phyloP scores from a whole-genome alignment of 345 rosid species.

The Melastoma malabathricum region DNA sequence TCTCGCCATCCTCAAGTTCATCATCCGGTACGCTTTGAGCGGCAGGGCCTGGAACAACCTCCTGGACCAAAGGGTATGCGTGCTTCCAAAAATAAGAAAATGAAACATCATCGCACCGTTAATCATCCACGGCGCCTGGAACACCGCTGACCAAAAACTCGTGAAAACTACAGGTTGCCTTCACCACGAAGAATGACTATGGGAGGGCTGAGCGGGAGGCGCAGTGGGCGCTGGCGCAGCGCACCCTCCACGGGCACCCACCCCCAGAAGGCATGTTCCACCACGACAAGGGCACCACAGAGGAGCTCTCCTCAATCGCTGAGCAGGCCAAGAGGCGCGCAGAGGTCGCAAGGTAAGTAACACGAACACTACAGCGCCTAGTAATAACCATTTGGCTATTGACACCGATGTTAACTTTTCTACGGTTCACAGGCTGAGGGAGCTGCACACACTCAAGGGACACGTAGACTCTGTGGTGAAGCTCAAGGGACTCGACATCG shows the following conservation, averaged over 20 bases:
- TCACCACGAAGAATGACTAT: slow-evolving; percentile 31
- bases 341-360: slow-evolving; percentile 26
- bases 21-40: slow-evolving; percentile 21
- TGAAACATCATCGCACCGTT: not conserved
- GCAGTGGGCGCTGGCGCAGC: slow-evolving; percentile 32
- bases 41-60: slow-evolving; percentile 25
- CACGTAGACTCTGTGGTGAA: too few relatives aligned
- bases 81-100: not conserved
- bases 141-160: too few relatives aligned
- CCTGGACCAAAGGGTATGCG: slow-evolving; percentile 4
- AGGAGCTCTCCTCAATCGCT: slow-evolving; percentile 20
- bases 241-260: slow-evolving; percentile 30
- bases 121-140: not conserved
- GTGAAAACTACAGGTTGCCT: slow-evolving; percentile 18
- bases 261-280: slow-evolving; percentile 9
- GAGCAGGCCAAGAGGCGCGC: slow-evolving; percentile 39
- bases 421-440: too few relatives aligned
- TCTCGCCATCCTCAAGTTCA: slow-evolving; percentile 30
- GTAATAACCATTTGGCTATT: too few relatives aligned
- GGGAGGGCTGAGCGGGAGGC: slow-evolving; percentile 37
- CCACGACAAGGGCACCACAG: slow-evolving; percentile 14
- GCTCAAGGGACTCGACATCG: too few relatives aligned
- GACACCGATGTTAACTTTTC: too few relatives aligned
- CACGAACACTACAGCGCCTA: too few relatives aligned
- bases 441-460: too few relatives aligned